phyloP scores from a whole-genome alignment of 23 red algal species.

The Chondrus crispus region DNA sequence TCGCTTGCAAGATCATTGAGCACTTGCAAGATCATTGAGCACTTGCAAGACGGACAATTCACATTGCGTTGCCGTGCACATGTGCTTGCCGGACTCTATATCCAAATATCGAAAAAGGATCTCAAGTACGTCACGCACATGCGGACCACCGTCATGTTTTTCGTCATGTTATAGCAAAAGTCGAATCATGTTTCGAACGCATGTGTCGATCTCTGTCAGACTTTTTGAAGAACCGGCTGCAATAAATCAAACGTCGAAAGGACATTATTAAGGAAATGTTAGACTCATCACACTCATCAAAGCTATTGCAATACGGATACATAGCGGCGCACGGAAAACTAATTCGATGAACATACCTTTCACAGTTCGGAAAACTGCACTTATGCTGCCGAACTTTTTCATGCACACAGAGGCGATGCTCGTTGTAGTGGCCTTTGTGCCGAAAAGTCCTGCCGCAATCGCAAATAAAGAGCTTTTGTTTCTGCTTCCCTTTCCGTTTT shows the following conservation, averaged over 20 bases:
- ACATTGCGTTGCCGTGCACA: no score
- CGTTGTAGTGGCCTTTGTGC: neutral
- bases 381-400: slow-evolving; percentile 9
- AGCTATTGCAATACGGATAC: neutral
- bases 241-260: neutral
- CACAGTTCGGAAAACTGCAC: neutral
- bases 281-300: neutral
- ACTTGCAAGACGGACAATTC: no score
- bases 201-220: slow-evolving; percentile 10
- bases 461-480: neutral
- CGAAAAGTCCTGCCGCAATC: slow-evolving; percentile 7
- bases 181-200: slow-evolving; percentile 22
- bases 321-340: neutral
- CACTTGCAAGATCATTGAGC: no score
- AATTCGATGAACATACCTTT: slow-evolving; percentile 4
- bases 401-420: slow-evolving; percentile 20
- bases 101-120: no score
- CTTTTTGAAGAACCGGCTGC: slow-evolving; percentile 17
- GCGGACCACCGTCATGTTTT: no score
- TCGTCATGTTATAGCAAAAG: no score
- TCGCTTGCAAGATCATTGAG: no score
- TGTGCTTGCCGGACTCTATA: no score
- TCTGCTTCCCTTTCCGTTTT: neutral
- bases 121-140: no score
- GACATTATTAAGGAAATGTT: neutral